phyloP scores from a whole-genome alignment of 495 filamentous ascomycete genomes.

The Tetracladium marchalianum region DNA sequence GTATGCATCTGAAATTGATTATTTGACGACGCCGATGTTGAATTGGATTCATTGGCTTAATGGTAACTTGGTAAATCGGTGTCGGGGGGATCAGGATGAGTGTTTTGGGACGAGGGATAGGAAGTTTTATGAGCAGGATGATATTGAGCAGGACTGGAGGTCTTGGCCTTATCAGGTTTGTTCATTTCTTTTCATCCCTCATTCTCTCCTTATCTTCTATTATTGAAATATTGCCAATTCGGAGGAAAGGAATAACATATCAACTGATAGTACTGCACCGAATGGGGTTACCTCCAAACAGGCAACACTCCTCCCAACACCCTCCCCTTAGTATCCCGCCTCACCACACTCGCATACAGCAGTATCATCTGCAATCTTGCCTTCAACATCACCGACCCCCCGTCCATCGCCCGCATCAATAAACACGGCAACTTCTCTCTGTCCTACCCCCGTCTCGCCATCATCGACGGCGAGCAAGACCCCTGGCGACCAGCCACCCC shows the following conservation, averaged over 20 bases:
- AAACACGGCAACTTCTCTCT: constrained; percentile 59
- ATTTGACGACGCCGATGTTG: constrained; percentile 44
- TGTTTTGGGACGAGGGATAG: constrained; percentile 45
- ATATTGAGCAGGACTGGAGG: constrained; percentile 38
- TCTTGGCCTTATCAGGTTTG: constrained; percentile 50
- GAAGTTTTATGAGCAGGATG: constrained; percentile 39
- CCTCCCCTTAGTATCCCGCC: constrained; percentile 55
- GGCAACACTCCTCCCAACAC: constrained; percentile 49
- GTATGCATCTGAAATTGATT: constrained; percentile 36
- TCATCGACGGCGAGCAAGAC: constrained; percentile 59
- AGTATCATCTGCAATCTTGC: constrained; percentile 42
- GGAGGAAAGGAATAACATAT: background rate
- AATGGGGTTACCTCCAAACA: constrained; percentile 64
- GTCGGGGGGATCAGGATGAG: constrained; percentile 35
- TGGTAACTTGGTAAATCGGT: constrained; percentile 25
- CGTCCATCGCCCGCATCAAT: constrained; percentile 51
- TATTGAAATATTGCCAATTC: constrained; percentile 8
- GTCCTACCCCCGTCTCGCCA: constrained; percentile 52
- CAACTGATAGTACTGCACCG: constrained; percentile 23
- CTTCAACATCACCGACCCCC: constrained; percentile 51
- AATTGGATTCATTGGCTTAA: constrained; percentile 59
- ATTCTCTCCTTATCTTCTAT: background rate
- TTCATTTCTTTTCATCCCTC: constrained; percentile 25
- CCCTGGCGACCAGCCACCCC: constrained; percentile 61
- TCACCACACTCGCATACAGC: constrained; percentile 44